These are phyloP conservation scores for Talaromyces adpressus DNA, from an alignment of 495 filamentous ascomycete species.

Conservation along the genomic window DNA sequence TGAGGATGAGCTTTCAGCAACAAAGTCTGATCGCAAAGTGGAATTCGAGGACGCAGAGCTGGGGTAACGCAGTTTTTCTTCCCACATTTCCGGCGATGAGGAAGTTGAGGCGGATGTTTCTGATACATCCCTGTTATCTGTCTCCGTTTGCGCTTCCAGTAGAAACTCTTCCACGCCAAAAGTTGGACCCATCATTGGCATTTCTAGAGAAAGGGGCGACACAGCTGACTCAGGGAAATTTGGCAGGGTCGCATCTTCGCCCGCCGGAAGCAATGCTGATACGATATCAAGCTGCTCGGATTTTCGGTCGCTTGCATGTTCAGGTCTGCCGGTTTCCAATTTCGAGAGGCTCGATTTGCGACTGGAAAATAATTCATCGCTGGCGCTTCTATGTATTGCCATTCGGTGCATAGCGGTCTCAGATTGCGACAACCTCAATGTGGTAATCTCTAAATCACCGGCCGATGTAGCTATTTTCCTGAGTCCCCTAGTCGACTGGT, in stretches of 20 bases:
- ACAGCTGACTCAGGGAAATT: background rate
- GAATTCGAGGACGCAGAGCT: conserved; percentile 1
- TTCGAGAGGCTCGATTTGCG: background rate
- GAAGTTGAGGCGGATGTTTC: background rate
- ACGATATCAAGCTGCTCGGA: background rate
- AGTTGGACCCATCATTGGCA: background rate
- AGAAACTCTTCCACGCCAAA: conserved; percentile 2
- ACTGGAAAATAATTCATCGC: background rate
- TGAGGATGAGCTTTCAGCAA: background rate
- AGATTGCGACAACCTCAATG: background rate
- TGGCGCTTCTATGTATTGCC: background rate
- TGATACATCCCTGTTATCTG: background rate
- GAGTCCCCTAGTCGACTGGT: background rate
- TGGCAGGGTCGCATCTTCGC: background rate
- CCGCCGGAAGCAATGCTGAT: background rate
- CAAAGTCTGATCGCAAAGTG: background rate
- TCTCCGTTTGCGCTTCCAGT: background rate
- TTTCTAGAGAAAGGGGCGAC: conserved; percentile 1
- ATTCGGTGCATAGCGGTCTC: background rate
- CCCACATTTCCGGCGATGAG: conserved; percentile 1
- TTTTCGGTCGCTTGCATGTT: background rate
- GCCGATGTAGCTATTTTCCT: background rate
- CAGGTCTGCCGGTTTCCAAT: background rate
- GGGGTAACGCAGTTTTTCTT: background rate
- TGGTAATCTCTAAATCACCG: background rate